A percentile compares a stretch with the other conserved stretches of the same genome.
Evolutionary conservation across 1,139 yeast genomes (phyloP).

Genomic region (Scheffersomyces titani): DNA sequence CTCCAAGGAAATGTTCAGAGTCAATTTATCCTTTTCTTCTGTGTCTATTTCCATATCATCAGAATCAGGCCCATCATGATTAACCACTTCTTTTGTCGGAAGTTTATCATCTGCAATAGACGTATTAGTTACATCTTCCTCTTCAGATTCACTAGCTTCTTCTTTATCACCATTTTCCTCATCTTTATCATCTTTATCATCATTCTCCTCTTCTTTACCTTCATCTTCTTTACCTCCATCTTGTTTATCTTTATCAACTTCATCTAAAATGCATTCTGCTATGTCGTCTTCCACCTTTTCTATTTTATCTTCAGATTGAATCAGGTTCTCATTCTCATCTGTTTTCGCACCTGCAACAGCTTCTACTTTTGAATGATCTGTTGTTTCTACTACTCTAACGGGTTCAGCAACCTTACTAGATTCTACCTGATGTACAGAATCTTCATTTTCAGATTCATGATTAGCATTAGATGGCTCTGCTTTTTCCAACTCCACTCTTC

Average conservation of each 20-base stretch:
- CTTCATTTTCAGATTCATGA: background rate
- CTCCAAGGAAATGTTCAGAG: background rate
- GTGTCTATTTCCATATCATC: background rate
- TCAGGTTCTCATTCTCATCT: slow-evolving; percentile 26
- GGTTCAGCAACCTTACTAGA: background rate
- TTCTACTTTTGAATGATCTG: background rate
- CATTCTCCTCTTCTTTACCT: slow-evolving; percentile 30
- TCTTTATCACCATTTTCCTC: slow-evolving; percentile 13
- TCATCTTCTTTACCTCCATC: slow-evolving; percentile 12
- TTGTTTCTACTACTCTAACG: background rate
- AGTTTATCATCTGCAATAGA: background rate
- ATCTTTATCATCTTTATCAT: slow-evolving; percentile 22
- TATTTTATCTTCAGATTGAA: background rate
- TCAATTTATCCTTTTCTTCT: background rate
- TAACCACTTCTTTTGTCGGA: background rate
- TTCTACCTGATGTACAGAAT: background rate
- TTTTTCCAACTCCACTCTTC: background rate
- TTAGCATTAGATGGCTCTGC: background rate
- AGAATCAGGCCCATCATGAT: background rate
- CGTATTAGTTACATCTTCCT: background rate
- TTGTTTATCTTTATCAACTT: background rate
- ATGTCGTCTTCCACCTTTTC: slow-evolving; percentile 12
- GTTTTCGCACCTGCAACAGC: slow-evolving; percentile 1
- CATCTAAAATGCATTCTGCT: no score
- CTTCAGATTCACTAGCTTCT: background rate